phyloP scores from a whole-genome alignment of 2,329 filamentous ascomycete genomes.

The Penicillium sclerotigenum region DNA sequence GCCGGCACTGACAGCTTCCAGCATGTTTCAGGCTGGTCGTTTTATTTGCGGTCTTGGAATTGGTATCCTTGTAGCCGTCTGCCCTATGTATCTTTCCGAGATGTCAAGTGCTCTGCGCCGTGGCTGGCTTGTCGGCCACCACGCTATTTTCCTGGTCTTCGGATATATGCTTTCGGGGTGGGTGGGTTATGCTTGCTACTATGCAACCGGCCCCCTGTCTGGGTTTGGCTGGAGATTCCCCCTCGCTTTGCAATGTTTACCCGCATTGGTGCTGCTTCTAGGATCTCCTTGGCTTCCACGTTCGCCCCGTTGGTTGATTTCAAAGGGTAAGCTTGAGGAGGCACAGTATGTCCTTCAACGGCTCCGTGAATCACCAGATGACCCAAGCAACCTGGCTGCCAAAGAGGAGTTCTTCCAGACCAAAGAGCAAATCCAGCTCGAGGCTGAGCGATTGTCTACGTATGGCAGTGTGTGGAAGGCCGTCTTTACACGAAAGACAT shows the following conservation, averaged over 20 bases:
- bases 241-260: slow-evolving; percentile 42
- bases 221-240: slow-evolving; percentile 49
- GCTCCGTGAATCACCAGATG: slow-evolving; percentile 39
- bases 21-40: slow-evolving; percentile 47
- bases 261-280: slow-evolving; percentile 40
- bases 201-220: slow-evolving; percentile 34
- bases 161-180: slow-evolving; percentile 47
- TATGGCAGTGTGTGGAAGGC: slow-evolving; percentile 47
- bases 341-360: slow-evolving; percentile 44
- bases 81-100: slow-evolving; percentile 47
- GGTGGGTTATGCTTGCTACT: slow-evolving; percentile 48
- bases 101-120: slow-evolving; percentile 42
- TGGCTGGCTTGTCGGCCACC: slow-evolving; percentile 47
- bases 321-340: slow-evolving; percentile 46
- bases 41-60: slow-evolving; percentile 45
- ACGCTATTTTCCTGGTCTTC: slow-evolving; percentile 49
- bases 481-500: slow-evolving; percentile 47
- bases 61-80: slow-evolving; percentile 44
- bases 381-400: slow-evolving; percentile 43
- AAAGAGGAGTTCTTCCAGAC: slow-evolving; percentile 50
- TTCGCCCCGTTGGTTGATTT: slow-evolving; percentile 52
- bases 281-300: slow-evolving; percentile 45
- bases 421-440: slow-evolving; percentile 46
- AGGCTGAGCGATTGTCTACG: slow-evolving; percentile 41
- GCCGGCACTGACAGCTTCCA: slow-evolving; percentile 11